Evolutionary conservation across 2,329 filamentous ascomycete genomes (phyloP), one percentile per base, ranked within the genome.

Genomic region (Exophiala spinifera): DNA sequence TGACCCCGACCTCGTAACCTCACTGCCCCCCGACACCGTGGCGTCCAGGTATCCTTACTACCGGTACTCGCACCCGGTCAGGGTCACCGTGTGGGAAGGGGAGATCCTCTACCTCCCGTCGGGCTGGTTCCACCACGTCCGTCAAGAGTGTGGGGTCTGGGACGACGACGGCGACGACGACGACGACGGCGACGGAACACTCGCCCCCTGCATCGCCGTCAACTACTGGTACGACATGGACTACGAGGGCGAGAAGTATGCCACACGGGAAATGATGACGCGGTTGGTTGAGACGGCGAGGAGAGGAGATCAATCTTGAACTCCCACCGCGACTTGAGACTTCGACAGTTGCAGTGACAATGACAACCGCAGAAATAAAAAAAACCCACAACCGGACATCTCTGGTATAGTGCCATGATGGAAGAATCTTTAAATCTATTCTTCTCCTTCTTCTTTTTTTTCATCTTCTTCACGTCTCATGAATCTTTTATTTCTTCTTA

Each of bases 221-320:
- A 64, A 64, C 45, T 64, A 64, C 46, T 64, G 62, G 62, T 64
- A 51, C 51, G 61, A 64, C 20, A 64, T 64, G 62, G 62, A 64
- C 13, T 64, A 64, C 40, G 70, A 72, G 45, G 73, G 73, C 3
- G 73, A 76, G 52, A 75, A 73, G 48, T 72, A 70, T 51, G 71
- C 73, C 6, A 68, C 74, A 48, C 68, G 68, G 54, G 71, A 73
- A 53, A 70, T 75, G 61, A 63, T 73, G 19, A 64, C 66, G 7
- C 49, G 59, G 14, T 46, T 64, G 25, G 61, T 57, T 7, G 51
- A 54, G n/a, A 39, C 19, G 23, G 37, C 48, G 15, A 51, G 44
- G 28, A 45, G 21, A 11, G 48, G 53, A 42, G 21, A 43, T 23
- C 31, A 39, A 17, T 8, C 20, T 1, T 31, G 28, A n/a, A n/a